phyloP scores from a whole-genome alignment of 2,329 filamentous ascomycete genomes.

The Thielaviopsis euricoi region DNA sequence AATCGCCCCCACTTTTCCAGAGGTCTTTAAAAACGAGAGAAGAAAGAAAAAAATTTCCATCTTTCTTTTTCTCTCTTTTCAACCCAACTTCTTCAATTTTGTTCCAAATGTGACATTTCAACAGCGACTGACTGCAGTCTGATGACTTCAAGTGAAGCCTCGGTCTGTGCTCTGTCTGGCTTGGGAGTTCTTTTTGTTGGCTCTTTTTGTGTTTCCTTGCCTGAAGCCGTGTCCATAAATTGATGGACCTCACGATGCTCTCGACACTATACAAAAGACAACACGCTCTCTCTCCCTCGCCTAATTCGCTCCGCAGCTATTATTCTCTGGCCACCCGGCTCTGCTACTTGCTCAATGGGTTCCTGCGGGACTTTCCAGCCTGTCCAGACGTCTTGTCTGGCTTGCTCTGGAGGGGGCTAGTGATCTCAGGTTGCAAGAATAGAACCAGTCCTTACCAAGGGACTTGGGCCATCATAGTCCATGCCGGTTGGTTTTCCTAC shows the following conservation, averaged over 20 bases:
- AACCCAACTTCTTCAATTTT: background rate
- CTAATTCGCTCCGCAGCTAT: conserved; percentile 2
- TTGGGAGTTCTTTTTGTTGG: no score
- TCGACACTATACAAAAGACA: background rate
- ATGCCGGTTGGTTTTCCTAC: conserved; percentile 19
- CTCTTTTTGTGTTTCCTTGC: no score
- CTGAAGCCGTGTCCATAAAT: no score
- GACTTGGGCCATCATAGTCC: conserved; percentile 27
- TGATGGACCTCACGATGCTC: no score
- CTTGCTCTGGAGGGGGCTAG: conserved; percentile 6
- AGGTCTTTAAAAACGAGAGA: background rate
- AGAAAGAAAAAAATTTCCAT: no score
- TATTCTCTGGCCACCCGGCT: conserved; percentile 11
- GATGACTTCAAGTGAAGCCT: background rate
- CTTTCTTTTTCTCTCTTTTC: background rate
- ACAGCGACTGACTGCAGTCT: no score
- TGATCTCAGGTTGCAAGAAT: conserved; percentile 19
- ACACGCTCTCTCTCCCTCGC: background rate
- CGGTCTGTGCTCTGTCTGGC: no score
- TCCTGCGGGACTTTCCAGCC: conserved; percentile 7
- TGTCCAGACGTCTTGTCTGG: conserved; percentile 8
- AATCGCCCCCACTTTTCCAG: conserved; percentile 2
- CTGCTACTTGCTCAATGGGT: conserved; percentile 11
- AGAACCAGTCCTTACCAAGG: conserved; percentile 12
- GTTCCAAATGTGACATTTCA: no score